These are phyloP conservation scores for Fermentozyma sake DNA, from an alignment of 1,139 yeast species.

Conservation along the genomic window DNA sequence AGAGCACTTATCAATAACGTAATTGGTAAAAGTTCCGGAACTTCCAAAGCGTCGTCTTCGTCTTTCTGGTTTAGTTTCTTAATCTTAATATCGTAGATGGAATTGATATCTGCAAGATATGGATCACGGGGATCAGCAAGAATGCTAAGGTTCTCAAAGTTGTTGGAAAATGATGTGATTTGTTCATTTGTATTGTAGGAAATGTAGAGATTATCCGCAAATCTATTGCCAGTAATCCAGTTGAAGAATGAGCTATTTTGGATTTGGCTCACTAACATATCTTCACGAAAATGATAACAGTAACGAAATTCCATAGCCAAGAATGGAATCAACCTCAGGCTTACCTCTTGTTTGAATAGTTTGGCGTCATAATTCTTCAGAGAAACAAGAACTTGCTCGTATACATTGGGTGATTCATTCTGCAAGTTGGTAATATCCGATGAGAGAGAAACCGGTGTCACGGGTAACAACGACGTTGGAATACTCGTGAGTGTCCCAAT, in stretches of 20 bases:
- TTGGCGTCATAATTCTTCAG: slow-evolving; percentile 11
- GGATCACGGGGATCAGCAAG: slow-evolving; percentile 12
- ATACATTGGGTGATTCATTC: slow-evolving; percentile 19
- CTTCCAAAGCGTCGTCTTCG: slow-evolving; percentile 10
- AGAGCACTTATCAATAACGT: slow-evolving; percentile 17
- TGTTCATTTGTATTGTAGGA: slow-evolving; percentile 16
- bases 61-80: slow-evolving; percentile 8
- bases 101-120: slow-evolving; percentile 17
- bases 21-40: slow-evolving; percentile 23
- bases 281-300: slow-evolving; percentile 27
- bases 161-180: slow-evolving; percentile 16
- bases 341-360: slow-evolving; percentile 14
- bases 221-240: slow-evolving; percentile 35
- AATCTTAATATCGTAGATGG: slow-evolving; percentile 13
- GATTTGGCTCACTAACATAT: slow-evolving; percentile 23
- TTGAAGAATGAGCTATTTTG: slow-evolving; percentile 34
- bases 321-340: slow-evolving; percentile 21
- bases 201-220: slow-evolving; percentile 22
- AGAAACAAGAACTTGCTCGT: slow-evolving; percentile 13
- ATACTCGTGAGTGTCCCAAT: slow-evolving; percentile 22
- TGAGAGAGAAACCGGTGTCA: slow-evolving; percentile 15
- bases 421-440: slow-evolving; percentile 25
- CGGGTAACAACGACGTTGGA: slow-evolving; percentile 19
- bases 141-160: slow-evolving; percentile 9
- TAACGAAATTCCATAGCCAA: slow-evolving; percentile 26